phyloP scores from a whole-genome alignment of 495 filamentous ascomycete species.

The Penicillium ochrochloron region DNA sequence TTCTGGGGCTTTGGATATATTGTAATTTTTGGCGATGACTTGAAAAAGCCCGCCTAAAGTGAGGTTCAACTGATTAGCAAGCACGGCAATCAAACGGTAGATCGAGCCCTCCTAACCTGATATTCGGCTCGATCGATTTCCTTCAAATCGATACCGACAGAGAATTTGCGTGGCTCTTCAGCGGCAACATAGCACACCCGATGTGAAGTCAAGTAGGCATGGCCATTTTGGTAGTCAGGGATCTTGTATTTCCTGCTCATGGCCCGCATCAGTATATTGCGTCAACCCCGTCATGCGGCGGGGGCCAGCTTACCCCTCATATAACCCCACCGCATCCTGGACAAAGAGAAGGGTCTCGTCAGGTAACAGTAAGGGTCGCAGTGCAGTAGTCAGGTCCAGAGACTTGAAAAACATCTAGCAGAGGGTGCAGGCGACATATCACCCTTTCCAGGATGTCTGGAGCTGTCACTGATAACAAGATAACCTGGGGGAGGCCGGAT shows the following conservation, averaged over 20 bases:
- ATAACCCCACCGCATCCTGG: constrained; percentile 94
- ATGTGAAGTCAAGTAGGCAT: constrained; percentile 94
- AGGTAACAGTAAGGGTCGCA: constrained; percentile 85
- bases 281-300: constrained; percentile 8
- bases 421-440: constrained; percentile 16
- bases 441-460: not conserved
- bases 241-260: constrained; percentile 89
- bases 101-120: constrained; percentile 61
- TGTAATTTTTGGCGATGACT: constrained; percentile 93
- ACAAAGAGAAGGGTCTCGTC: constrained; percentile 94
- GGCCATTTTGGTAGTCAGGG: constrained; percentile 90
- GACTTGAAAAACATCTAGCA: constrained; percentile 93
- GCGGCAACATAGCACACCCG: constrained; percentile 94
- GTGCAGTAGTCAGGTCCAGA: constrained; percentile 91
- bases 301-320: constrained; percentile 80
- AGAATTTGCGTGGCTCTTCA: constrained; percentile 81
- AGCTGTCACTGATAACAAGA: constrained; percentile 29
- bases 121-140: constrained; percentile 90
- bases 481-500: constrained; percentile 10
- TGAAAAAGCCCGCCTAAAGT: constrained; percentile 83
- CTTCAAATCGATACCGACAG: constrained; percentile 84
- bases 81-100: constrained; percentile 1
- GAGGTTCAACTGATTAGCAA: constrained; percentile 10
- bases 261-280: constrained; percentile 22
- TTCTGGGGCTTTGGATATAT: constrained; percentile 78